Base-by-base conservation (phyloP, 2,329 filamentous ascomycete species). In the Colletotrichum plurivorum region DNA sequence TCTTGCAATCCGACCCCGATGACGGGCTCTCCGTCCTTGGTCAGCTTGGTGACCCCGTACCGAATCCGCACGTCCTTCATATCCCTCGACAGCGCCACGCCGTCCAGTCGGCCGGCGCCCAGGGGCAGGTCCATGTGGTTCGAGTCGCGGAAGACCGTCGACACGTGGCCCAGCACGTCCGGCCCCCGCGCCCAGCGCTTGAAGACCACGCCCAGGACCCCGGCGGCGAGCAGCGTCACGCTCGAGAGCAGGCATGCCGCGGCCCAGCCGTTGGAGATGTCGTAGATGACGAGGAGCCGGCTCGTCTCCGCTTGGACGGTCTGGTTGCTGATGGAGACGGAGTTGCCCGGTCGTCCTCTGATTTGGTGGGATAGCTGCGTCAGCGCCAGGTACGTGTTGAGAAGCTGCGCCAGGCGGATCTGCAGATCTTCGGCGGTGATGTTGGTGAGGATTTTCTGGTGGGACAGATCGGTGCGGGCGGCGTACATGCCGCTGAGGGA, bases 1-100 rank as follows among this genome's bases (percentile, higher is more conserved):
- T 43, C 41, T 7, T 15, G 41, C 13, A 53, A 25, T 9, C 53
- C 53, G 5, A 55, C 53, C 7, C 53, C 53, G 3, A 41, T 5
- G 5, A 55, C 15, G 4, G 25, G 53, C 16, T 36, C 10, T 15
- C 36, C 53, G 16, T 41, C 31, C 25, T 16, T 9, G 6, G 53
- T 55, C 16, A 55, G 27, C 15, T 55, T 73, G 70, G 54, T 43
- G 36, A 45, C 20, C 16, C 54, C 54, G 39, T 57, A 57, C 54
- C 36, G n/a, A 9, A 57, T 8, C 4, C 36, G 15, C 3, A 45
- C 5, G n/a, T 25, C n/a, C 39, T 8, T 45, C 54, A 57, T 18
- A 6, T 6, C 41, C 13, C 15, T 43, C 2, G 41, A 43, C 41
- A 43, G 5, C 3, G 3, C 41, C 41, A 43, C 5, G 13, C 41